Base-by-base conservation (phyloP, 306 rosid species). In the Cicer judaicum region DNA sequence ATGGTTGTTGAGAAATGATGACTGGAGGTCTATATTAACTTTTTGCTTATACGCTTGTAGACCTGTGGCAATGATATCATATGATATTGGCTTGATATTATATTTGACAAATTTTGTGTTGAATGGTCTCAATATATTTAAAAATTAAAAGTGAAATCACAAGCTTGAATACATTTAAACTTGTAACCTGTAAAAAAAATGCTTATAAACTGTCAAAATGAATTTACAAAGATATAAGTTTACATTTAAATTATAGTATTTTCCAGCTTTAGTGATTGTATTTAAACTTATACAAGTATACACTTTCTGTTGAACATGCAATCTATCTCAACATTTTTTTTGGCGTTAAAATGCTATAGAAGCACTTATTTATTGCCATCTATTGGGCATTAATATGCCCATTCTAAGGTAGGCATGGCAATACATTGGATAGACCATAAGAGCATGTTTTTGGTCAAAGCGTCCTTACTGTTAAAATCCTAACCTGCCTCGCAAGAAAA, bases 301-400 rank as follows among this genome's bases (percentile, higher is more conserved):
- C 21, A 43, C 49, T 52, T 14, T 38, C 29, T 57, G 39, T 18
- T 34, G n/a, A 15, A 80, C 64, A 57, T 73, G 48, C 70, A 14
- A 38, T 65, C 42, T 57, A 64, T 44, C 12, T 54, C 52, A 18
- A 61, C 46, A 40, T 56, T 41, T 1, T 12, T 24, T 70, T 63
- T 36, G 48, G 8, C 42, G 55, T 34, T 64, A 46, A 62, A 44
- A 69, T 18, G 63, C 78, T 76, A 54, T 64, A 12, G 78, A 48
- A 70, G 34, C 52, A 15, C 64, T 21, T 9, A 2, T 3, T 47
- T 39, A 38, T 13, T 68, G 10, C 67, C 64, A 43, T 73, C 43
- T 41, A 15, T 11, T 19, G 71, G 29, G 36, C 66, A 56, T 72
- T 14, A 12, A 61, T 67, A 34, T 46, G 55, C 70, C 13, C 52